Conservation (phyloP, 1,284 basidiomycete genomes). For the Tremellales sp. region DNA sequence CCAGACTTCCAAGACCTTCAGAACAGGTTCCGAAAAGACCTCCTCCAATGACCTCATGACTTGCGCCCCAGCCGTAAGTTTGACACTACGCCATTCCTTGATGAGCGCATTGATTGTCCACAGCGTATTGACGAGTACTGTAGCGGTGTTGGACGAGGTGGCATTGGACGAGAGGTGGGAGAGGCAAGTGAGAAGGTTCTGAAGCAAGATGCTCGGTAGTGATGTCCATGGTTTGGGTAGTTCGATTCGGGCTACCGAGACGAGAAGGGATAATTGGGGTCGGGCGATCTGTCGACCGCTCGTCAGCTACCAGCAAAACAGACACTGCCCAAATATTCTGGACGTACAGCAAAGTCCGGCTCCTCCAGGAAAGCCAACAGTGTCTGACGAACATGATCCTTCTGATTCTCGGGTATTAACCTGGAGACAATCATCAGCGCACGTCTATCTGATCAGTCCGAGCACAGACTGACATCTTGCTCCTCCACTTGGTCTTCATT, state of each 20-base stretch:
- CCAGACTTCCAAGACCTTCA: constrained; percentile 38
- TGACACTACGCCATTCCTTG: constrained; percentile 48
- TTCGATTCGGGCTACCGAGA: constrained; percentile 45
- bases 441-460: no score
- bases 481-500: constrained; percentile 47
- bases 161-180: constrained; percentile 18
- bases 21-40: constrained; percentile 31
- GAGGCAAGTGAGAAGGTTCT: constrained; percentile 35
- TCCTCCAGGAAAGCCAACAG: constrained; percentile 47
- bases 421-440: constrained; percentile 16
- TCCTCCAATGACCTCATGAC: constrained; percentile 41
- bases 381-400: constrained; percentile 39
- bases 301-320: not conserved
- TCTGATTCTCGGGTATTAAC: constrained; percentile 41
- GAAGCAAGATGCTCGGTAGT: constrained; percentile 37
- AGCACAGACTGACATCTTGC: constrained; percentile 31
- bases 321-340: no score
- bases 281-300: constrained; percentile 38
- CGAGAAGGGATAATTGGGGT: constrained; percentile 43
- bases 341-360: constrained; percentile 32
- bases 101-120: constrained; percentile 49
- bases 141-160: constrained; percentile 25
- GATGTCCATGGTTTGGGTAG: constrained; percentile 39
- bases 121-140: constrained; percentile 44
- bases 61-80: constrained; percentile 39